Conservation (phyloP, 106 monocot species). For the Amphibolis antarctica region DNA sequence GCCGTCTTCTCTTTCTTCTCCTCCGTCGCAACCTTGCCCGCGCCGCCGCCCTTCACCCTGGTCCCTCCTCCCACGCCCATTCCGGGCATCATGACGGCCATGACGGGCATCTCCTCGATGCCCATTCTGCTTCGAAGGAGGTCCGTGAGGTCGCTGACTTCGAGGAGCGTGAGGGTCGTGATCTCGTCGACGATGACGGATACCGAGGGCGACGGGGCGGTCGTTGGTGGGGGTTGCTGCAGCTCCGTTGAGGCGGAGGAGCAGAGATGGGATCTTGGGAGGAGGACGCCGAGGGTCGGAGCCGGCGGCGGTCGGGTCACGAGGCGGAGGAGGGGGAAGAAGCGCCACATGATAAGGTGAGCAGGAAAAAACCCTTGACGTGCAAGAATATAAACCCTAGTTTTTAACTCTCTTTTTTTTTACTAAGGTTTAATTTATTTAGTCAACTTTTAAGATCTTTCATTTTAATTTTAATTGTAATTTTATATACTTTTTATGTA, state of each 20-base stretch:
- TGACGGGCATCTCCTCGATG: constrained; percentile 12
- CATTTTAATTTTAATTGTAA: too few species aligned
- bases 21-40: neutral
- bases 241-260: neutral
- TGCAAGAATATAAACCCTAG: too few species aligned
- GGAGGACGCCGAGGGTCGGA: too few species aligned
- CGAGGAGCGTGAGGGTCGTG: constrained; percentile 15
- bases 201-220: constrained; percentile 6
- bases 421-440: too few species aligned
- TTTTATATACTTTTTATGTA: too few species aligned
- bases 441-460: too few species aligned
- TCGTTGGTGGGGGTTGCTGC: neutral
- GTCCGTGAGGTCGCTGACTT: constrained; percentile 21
- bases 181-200: constrained; percentile 20
- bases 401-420: too few species aligned
- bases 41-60: constrained; percentile 1
- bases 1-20: constrained; percentile 22
- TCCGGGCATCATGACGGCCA: constrained; percentile 20
- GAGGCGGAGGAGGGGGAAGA: constrained; percentile 2
- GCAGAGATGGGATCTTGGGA: neutral
- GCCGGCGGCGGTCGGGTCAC: neutral
- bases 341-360: neutral
- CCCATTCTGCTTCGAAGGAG: constrained; percentile 9
- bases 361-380: too few species aligned
- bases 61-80: constrained; percentile 3